phyloP scores from a whole-genome alignment of 495 filamentous ascomycete species.

The Penicillium soppii region DNA sequence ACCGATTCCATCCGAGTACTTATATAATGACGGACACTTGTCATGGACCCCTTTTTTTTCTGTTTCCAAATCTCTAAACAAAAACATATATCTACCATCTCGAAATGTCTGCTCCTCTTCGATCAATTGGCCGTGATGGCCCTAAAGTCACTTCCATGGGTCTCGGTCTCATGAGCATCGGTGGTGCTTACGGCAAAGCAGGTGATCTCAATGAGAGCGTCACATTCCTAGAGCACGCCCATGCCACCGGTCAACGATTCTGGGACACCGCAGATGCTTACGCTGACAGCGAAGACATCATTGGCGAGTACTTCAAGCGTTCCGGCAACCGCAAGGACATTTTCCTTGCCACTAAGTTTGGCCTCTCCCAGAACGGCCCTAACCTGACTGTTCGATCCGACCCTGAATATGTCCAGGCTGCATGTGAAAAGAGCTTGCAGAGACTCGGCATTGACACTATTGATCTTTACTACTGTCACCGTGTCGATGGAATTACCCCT shows the following conservation, averaged over 20 bases:
- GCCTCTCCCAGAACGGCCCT: conserved; percentile 20
- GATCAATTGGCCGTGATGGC: conserved; percentile 50
- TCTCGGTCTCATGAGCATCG: conserved; percentile 55
- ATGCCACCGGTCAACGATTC: conserved; percentile 53
- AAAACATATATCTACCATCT: background rate
- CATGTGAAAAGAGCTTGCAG: conserved; percentile 53
- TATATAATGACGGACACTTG: too few relatives aligned
- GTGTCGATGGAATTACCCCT: conserved; percentile 39
- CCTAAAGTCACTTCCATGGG: conserved; percentile 55
- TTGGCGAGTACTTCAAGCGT: conserved; percentile 57
- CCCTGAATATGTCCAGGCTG: conserved; percentile 51
- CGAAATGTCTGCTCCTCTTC: conserved; percentile 17
- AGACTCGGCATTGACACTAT: conserved; percentile 52
- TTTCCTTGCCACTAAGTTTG: conserved; percentile 61
- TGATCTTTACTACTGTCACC: conserved; percentile 60
- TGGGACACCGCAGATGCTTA: conserved; percentile 62
- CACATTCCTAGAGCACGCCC: conserved; percentile 41
- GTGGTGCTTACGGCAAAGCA: conserved; percentile 45
- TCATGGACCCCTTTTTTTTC: too few relatives aligned
- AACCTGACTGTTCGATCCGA: conserved; percentile 38
- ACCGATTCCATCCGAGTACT: background rate
- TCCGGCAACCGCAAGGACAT: conserved; percentile 56
- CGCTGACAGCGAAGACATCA: conserved; percentile 43
- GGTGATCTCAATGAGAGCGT: conserved; percentile 33
- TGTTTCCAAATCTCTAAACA: background rate